Evolutionary conservation across 2,329 filamentous ascomycete genomes (phyloP).

Genomic region (Pseudocercospora crystallina): DNA sequence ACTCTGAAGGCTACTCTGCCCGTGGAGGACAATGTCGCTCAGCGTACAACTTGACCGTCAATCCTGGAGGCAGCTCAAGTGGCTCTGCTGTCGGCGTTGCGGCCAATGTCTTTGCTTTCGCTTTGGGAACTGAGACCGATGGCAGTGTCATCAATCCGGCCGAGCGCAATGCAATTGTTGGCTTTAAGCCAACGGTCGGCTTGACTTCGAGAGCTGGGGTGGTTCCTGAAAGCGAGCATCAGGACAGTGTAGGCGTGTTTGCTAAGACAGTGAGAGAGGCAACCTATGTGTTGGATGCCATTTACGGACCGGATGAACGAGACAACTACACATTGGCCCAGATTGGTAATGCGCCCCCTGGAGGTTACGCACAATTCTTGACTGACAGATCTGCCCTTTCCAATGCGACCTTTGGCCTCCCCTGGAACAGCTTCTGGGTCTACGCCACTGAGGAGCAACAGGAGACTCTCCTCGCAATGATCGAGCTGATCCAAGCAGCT

Average conservation of each 20-base stretch:
- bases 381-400: slow-evolving; percentile 55
- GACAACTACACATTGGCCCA: slow-evolving; percentile 68
- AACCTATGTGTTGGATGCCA: slow-evolving; percentile 64
- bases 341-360: slow-evolving; percentile 52
- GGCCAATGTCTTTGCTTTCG: slow-evolving; percentile 62
- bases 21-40: slow-evolving; percentile 64
- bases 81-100: slow-evolving; percentile 66
- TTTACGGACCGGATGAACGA: slow-evolving; percentile 61
- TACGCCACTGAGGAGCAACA: slow-evolving; percentile 59
- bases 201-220: slow-evolving; percentile 61
- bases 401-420: slow-evolving; percentile 67
- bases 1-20: slow-evolving; percentile 66
- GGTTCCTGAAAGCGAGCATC: slow-evolving; percentile 65
- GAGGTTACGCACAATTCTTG: slow-evolving; percentile 60
- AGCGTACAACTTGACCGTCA: slow-evolving; percentile 67
- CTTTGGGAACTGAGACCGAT: slow-evolving; percentile 73
- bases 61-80: slow-evolving; percentile 68
- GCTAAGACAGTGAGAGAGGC: slow-evolving; percentile 69
- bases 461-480: slow-evolving; percentile 48
- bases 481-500: slow-evolving; percentile 57
- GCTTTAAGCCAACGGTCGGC: slow-evolving; percentile 74
- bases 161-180: slow-evolving; percentile 66
- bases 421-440: slow-evolving; percentile 71
- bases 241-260: slow-evolving; percentile 69
- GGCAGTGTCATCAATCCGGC: slow-evolving; percentile 69